Base-by-base conservation (phyloP, 495 filamentous ascomycete genomes). In the Penicillium salamii region DNA sequence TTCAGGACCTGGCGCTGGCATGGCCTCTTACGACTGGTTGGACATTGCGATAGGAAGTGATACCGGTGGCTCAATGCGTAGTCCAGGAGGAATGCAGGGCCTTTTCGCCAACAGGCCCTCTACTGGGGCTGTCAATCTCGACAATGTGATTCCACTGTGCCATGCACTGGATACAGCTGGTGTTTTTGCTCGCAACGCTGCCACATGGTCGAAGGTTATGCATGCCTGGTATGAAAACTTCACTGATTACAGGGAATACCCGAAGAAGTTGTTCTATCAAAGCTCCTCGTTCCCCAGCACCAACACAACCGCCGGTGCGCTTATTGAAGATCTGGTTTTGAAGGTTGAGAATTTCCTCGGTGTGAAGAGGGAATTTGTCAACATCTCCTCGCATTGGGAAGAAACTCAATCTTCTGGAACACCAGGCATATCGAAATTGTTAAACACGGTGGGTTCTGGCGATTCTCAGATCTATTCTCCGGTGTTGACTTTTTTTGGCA, bases 21-120 rank as follows among this genome's bases (percentile, higher is more conserved):
- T 71, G 7, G 70, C 52, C 21, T 49, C 69, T 1, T 76, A 76
- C 32, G 52, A 61, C 42, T 74, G 70, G 72, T 55, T 76, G 0
- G 72, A 76, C 46, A 50, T 74, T 13, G 55, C 69, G 2, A 40
- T 84, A 1, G 79, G 80, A 11, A 71, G 66, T 24, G 72, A 78
- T 47, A 76, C 72, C 0, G 75, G 73, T 40, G 74, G 73, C 14
- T 69, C 65, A 1, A 68, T 70, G 41, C 62, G 72, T 3, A 62
- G 57, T 14, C 72, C 69, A 1, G 66, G 63, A 13, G 49, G 61
- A 5, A 53, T 63, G 23, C 60, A 68, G 37, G 71, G 71, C n/a
- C 39, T 71, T 0, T 75, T 59, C 46, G 71, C 63, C 1, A 65
- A 59, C 23, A 54, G 68, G 7, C 53, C 66, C 17, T 63, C 62